Percentiles rank a stretch among this genome's conserved stretches.
These are phyloP conservation scores for Metrosideros polymorpha DNA, from an alignment of 441 rosid genomes.

Conservation along the genomic window DNA sequence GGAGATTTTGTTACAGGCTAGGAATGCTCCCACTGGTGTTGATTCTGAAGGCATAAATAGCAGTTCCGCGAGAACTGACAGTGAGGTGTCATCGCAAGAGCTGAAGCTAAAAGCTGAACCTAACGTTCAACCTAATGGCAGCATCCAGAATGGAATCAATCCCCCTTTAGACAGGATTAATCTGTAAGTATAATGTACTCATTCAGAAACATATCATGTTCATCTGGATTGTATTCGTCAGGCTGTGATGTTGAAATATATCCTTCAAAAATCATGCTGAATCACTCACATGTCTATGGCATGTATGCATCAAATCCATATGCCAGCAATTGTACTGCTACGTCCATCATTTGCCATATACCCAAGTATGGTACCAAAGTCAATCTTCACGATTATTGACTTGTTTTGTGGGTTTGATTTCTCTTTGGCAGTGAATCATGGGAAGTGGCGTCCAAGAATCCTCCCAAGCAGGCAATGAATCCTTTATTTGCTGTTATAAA, in stretches of 20 bases:
- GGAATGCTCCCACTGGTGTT: slow-evolving; percentile 10
- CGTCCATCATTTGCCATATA: background rate
- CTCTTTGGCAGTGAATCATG: slow-evolving; percentile 61
- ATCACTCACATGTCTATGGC: background rate
- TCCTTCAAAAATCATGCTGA: background rate
- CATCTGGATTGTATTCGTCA: background rate
- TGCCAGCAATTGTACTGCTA: background rate
- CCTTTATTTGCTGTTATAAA: slow-evolving; percentile 46
- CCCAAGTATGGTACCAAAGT: background rate
- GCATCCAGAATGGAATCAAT: slow-evolving; percentile 22
- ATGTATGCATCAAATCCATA: background rate
- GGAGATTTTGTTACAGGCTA: slow-evolving; percentile 29
- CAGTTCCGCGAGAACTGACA: background rate
- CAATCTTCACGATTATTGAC: background rate
- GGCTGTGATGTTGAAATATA: background rate
- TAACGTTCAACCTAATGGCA: slow-evolving; percentile 17
- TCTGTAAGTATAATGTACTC: slow-evolving; percentile 36
- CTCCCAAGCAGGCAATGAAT: slow-evolving; percentile 24
- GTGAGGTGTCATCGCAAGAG: slow-evolving; percentile 7
- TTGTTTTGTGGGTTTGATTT: background rate
- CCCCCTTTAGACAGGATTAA: slow-evolving; percentile 59
- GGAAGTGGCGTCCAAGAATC: slow-evolving; percentile 37
- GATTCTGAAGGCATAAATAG: slow-evolving; percentile 9
- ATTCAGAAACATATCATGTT: background rate
- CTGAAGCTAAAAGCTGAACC: slow-evolving; percentile 12